These are phyloP conservation scores for Polyporus arcularius DNA, from an alignment of 768 basidiomycete genomes.

Conservation along the genomic window DNA sequence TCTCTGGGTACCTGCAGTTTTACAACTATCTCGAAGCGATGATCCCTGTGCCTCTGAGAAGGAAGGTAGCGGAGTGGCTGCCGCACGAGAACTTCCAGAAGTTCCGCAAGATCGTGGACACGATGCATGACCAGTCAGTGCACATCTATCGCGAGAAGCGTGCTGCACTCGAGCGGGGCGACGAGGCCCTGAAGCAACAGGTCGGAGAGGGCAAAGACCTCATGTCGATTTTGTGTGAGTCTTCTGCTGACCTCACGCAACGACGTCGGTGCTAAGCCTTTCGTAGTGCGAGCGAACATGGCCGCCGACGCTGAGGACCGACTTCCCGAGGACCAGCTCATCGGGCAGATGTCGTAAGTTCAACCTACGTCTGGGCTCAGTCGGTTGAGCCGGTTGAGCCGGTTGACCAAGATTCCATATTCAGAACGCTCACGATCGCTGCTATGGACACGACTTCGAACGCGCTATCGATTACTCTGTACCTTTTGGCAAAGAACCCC, in stretches of 20 bases:
- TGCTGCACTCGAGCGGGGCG: conserved; percentile 17
- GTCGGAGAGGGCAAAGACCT: conserved; percentile 30
- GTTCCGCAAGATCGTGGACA: conserved; percentile 13
- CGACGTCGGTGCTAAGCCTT: background rate
- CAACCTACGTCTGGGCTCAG: background rate
- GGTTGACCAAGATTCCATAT: background rate
- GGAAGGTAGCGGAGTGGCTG: conserved; percentile 1
- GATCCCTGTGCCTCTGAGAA: conserved; percentile 5
- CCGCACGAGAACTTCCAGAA: conserved; percentile 13
- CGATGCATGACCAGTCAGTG: conserved; percentile 17
- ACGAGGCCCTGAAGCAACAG: conserved; percentile 20
- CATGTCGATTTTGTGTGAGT: conserved; percentile 29
- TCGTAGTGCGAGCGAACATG: conserved; percentile 23
- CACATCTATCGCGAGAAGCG: conserved; percentile 23
- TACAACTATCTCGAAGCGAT: conserved; percentile 8
- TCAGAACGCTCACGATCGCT: conserved; percentile 21
- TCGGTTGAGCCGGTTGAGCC: background rate
- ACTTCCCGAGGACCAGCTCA: conserved; percentile 22
- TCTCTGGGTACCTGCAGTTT: background rate
- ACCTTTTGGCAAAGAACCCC: conserved; percentile 23
- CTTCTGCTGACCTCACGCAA: background rate
- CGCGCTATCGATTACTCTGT: conserved; percentile 25
- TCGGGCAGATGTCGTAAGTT: conserved; percentile 25
- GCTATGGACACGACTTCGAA: conserved; percentile 30
- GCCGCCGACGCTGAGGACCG: conserved; percentile 16